phyloP scores from a whole-genome alignment of 345 rosid genomes.

The Orychophragmus violaceus region DNA sequence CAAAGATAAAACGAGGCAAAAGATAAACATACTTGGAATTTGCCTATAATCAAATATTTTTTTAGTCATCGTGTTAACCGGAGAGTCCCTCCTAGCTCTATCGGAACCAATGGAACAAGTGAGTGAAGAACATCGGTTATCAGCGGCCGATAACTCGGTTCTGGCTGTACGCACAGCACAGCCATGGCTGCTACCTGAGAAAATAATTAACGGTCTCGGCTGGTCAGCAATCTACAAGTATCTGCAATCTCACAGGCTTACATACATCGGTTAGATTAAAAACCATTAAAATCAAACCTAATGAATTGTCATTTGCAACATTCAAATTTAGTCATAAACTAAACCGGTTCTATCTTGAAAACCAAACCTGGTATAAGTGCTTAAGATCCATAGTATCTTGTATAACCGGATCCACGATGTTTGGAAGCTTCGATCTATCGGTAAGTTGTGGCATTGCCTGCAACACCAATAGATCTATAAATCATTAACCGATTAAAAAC shows the following conservation, averaged over 20 bases:
- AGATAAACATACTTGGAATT: not conserved
- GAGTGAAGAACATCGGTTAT: conserved; percentile 87
- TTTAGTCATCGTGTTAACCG: conserved; percentile 35
- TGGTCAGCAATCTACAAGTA: not conserved
- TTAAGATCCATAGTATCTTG: conserved; percentile 67
- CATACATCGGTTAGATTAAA: not conserved
- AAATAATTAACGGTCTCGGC: not conserved
- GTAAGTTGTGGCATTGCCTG: conserved; percentile 99
- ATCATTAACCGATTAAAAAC: conserved; percentile 36
- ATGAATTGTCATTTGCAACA: conserved; percentile 43
- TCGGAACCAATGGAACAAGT: conserved; percentile 68
- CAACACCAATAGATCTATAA: not conserved
- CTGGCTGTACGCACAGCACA: conserved; percentile 81
- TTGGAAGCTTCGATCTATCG: conserved; percentile 75
- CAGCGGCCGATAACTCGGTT: conserved; percentile 80
- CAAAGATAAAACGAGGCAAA: not conserved
- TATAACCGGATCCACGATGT: conserved; percentile 71
- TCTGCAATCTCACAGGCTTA: not conserved
- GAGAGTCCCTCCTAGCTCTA: conserved; percentile 78
- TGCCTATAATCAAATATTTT: not conserved
- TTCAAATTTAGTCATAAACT: conserved; percentile 37
- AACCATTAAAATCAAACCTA: not conserved
- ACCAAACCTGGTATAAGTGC: conserved; percentile 79
- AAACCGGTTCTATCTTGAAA: not conserved
- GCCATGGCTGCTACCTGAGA: conserved; percentile 96